Percentiles rank a stretch among this genome's conserved stretches.
Evolutionary conservation across 2,329 filamentous ascomycete genomes (phyloP).

Genomic region (Botrytis squamosa): DNA sequence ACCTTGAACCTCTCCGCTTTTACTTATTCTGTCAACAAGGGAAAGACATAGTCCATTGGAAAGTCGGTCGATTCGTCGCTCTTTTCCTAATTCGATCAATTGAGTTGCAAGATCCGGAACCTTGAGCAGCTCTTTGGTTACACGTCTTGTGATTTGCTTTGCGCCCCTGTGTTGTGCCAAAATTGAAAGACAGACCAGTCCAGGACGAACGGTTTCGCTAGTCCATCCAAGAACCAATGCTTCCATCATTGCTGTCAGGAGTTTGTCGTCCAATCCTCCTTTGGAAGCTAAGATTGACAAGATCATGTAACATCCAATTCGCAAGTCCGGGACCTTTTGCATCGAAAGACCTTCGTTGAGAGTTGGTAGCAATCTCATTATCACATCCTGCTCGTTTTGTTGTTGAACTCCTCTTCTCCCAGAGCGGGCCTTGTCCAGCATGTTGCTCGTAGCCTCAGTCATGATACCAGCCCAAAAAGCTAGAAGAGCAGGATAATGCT

Average conservation of each 20-base stretch:
- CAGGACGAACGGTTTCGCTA: slow-evolving; percentile 67
- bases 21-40: slow-evolving; percentile 59
- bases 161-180: slow-evolving; percentile 76
- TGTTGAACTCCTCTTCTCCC: slow-evolving; percentile 73
- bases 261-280: slow-evolving; percentile 71
- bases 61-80: slow-evolving; percentile 68
- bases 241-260: slow-evolving; percentile 87
- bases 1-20: slow-evolving; percentile 56
- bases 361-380: slow-evolving; percentile 67
- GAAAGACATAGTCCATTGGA: slow-evolving; percentile 70
- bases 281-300: slow-evolving; percentile 83
- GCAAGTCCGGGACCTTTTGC: slow-evolving; percentile 73
- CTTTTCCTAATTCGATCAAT: slow-evolving; percentile 60
- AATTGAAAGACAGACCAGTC: slow-evolving; percentile 76
- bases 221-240: slow-evolving; percentile 78
- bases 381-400: slow-evolving; percentile 74
- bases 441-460: slow-evolving; percentile 79
- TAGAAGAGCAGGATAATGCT: slow-evolving; percentile 74
- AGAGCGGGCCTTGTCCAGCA: slow-evolving; percentile 74
- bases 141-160: slow-evolving; percentile 65
- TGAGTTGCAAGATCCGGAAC: slow-evolving; percentile 58
- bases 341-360: slow-evolving; percentile 76
- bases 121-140: slow-evolving; percentile 67
- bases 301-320: slow-evolving; percentile 89
- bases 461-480: slow-evolving; percentile 90